These are phyloP conservation scores for Colletotrichum abscissum DNA, from an alignment of 2,329 filamentous ascomycete species.

Conservation along the genomic window DNA sequence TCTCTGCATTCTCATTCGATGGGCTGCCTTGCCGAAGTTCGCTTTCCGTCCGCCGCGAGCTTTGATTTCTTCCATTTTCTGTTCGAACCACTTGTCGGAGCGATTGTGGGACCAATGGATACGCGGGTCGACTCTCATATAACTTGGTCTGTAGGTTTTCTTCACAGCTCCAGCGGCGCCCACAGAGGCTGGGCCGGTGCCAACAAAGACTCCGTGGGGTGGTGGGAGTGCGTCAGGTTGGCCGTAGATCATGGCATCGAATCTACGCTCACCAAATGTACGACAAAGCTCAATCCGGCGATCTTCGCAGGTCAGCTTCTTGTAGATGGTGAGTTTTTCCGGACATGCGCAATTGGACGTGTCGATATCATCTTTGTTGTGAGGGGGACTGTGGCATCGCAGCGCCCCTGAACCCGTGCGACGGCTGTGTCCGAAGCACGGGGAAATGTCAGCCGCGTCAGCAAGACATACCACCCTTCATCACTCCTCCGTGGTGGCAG, in stretches of 20 bases:
- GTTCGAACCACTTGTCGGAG: slow-evolving; percentile 56
- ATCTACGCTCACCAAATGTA: slow-evolving; percentile 31
- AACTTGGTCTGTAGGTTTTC: slow-evolving; percentile 44
- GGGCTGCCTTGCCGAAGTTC: slow-evolving; percentile 59
- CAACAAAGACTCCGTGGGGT: slow-evolving; percentile 1
- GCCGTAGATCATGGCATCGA: slow-evolving; percentile 35
- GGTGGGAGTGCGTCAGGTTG: slow-evolving; percentile 34
- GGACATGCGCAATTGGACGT: too few species aligned
- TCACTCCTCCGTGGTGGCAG: too few species aligned
- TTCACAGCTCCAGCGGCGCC: slow-evolving; percentile 37
- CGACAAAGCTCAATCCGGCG: slow-evolving; percentile 18
- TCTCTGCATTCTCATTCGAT: slow-evolving; percentile 49
- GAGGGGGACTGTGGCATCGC: too few species aligned
- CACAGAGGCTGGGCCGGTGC: neutral
- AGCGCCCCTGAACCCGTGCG: too few species aligned
- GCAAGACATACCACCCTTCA: too few species aligned
- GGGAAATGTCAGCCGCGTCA: too few species aligned
- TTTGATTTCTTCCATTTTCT: slow-evolving; percentile 62
- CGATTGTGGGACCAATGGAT: slow-evolving; percentile 58
- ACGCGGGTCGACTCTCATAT: slow-evolving; percentile 61
- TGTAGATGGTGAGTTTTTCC: neutral
- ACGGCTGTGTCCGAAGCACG: too few species aligned
- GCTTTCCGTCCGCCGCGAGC: slow-evolving; percentile 60
- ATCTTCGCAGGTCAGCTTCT: slow-evolving; percentile 2
- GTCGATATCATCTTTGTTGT: too few species aligned